Evolutionary conservation across 495 filamentous ascomycete genomes (phyloP).

Genomic region (Symbiotaphrina buchneri): DNA sequence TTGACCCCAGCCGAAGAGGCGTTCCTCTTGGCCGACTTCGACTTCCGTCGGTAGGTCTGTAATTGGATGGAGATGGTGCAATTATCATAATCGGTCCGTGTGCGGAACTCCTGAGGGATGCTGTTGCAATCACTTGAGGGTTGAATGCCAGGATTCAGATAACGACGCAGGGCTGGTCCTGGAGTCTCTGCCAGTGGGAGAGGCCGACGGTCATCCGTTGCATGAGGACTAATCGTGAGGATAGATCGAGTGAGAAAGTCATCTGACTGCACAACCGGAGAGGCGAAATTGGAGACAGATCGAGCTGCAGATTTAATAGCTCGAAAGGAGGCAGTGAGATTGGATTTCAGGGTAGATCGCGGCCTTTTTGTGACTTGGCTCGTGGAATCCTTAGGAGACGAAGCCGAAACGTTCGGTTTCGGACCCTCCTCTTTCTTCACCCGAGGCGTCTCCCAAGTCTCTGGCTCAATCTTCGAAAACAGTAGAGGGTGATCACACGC

Average conservation of each 20-base stretch:
- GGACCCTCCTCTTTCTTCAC: slow-evolving; percentile 3
- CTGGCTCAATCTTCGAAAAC: slow-evolving; percentile 13
- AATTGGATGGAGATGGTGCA: slow-evolving; percentile 69
- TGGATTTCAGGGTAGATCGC: slow-evolving; percentile 58
- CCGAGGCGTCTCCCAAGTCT: slow-evolving; percentile 8
- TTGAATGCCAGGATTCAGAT: slow-evolving; percentile 64
- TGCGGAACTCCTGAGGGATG: slow-evolving; percentile 8
- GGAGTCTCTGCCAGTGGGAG: slow-evolving; percentile 43
- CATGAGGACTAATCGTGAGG: slow-evolving; percentile 55
- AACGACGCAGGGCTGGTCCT: slow-evolving; percentile 70
- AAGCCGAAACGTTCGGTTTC: neutral
- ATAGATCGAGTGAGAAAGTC: slow-evolving; percentile 78
- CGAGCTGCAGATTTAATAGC: slow-evolving; percentile 70
- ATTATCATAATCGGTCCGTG: neutral
- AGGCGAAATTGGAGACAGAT: slow-evolving; percentile 54
- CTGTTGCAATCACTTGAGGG: slow-evolving; percentile 26
- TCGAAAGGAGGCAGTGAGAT: slow-evolving; percentile 76
- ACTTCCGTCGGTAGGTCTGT: slow-evolving; percentile 57
- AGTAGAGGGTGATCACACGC: slow-evolving; percentile 32
- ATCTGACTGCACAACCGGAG: slow-evolving; percentile 51
- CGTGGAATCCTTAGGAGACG: slow-evolving; percentile 14
- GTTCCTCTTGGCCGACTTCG: slow-evolving; percentile 18
- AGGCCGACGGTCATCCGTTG: slow-evolving; percentile 76
- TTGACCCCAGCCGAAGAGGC: slow-evolving; percentile 11
- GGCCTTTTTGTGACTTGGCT: slow-evolving; percentile 1